These are phyloP conservation scores for Claviceps lovelessii DNA, from an alignment of 2,329 filamentous ascomycete species.

Conservation along the genomic window DNA sequence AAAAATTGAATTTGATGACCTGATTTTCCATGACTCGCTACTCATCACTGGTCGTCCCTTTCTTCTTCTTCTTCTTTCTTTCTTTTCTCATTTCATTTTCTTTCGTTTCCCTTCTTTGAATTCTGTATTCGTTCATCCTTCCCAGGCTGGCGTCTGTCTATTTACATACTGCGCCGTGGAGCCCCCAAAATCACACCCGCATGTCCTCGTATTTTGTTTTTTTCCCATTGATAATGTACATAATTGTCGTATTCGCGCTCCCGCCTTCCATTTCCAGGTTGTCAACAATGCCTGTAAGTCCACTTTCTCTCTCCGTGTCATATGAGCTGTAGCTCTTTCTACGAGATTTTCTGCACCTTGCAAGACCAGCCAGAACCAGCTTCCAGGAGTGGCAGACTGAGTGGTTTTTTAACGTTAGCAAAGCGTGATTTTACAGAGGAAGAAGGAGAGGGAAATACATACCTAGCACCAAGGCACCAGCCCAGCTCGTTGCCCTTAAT, in stretches of 20 bases:
- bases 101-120: not conserved
- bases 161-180: too few relatives aligned
- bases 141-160: too few relatives aligned
- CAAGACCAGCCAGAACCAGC: conserved; percentile 81
- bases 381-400: conserved; percentile 67
- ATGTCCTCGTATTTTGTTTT: not conserved
- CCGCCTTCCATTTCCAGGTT: not conserved
- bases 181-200: too few relatives aligned
- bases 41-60: too few relatives aligned
- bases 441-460: conserved; percentile 22
- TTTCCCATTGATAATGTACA: not conserved
- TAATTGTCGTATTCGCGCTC: not conserved
- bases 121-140: too few relatives aligned
- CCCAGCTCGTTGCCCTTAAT: conserved; percentile 93
- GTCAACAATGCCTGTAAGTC: not conserved
- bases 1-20: too few relatives aligned
- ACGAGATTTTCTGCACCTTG: conserved; percentile 63
- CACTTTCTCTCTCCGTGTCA: not conserved
- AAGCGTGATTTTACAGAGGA: not conserved
- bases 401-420: conserved; percentile 7
- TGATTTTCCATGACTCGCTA: too few relatives aligned
- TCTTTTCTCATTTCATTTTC: not conserved
- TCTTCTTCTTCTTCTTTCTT: too few relatives aligned
- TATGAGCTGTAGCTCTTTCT: conserved; percentile 11
- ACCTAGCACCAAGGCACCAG: conserved; percentile 96